Conservation (phyloP, 208 protist species). For the Herpetomonas samuelpessoai region DNA sequence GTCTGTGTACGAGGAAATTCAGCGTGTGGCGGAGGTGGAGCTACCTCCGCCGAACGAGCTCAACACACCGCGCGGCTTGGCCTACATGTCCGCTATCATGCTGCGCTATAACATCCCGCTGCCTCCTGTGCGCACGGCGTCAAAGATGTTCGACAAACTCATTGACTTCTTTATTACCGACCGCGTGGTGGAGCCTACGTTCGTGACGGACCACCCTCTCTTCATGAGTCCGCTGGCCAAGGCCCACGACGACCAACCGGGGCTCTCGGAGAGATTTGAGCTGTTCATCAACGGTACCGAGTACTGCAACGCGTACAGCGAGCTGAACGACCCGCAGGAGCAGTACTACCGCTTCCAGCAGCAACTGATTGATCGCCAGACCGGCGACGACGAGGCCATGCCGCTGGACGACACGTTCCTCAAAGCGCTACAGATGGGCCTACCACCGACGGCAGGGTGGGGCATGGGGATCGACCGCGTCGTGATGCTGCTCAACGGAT, state of each 20-base stretch:
- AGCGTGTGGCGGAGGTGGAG: constrained; percentile 63
- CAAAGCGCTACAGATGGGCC: constrained; percentile 92
- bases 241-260: constrained; percentile 64
- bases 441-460: constrained; percentile 95
- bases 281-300: constrained; percentile 94
- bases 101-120: constrained; percentile 79
- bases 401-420: constrained; percentile 92
- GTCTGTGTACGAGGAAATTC: constrained; percentile 86
- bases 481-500: constrained; percentile 91
- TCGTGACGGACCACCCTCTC: constrained; percentile 94
- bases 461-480: constrained; percentile 96
- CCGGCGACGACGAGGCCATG: constrained; percentile 94
- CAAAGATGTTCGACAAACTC: constrained; percentile 91
- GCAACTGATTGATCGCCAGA: constrained; percentile 82
- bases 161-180: constrained; percentile 92
- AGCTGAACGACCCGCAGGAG: constrained; percentile 96
- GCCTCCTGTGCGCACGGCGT: constrained; percentile 82
- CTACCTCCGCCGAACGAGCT: constrained; percentile 77
- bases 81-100: constrained; percentile 86
- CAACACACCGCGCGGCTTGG: constrained; percentile 65
- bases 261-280: constrained; percentile 95
- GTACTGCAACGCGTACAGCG: constrained; percentile 96
- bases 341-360: constrained; percentile 94
- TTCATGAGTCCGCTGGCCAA: constrained; percentile 93
- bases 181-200: constrained; percentile 91